A percentile compares a stretch with the other conserved stretches of the same genome.
phyloP scores from a whole-genome alignment of 345 rosid species.

The Eucalyptus pumila region DNA sequence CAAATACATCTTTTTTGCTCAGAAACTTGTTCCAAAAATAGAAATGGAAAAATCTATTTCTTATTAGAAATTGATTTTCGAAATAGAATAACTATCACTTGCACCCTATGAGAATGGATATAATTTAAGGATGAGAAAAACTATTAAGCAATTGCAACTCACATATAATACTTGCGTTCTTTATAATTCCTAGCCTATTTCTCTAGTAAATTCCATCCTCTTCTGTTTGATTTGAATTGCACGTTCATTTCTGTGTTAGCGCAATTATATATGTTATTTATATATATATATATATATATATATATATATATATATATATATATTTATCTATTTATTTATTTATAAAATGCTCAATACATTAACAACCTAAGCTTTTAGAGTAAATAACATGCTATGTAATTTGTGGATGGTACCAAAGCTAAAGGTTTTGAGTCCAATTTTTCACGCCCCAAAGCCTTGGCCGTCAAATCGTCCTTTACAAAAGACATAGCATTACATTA shows the following conservation, averaged over 20 bases:
- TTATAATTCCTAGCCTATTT: not conserved
- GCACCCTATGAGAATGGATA: not conserved
- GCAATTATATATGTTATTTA: no score
- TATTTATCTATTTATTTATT: not conserved
- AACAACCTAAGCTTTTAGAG: not conserved
- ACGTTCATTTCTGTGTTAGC: fast-evolving
- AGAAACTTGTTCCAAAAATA: fast-evolving
- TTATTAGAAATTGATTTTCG: fast-evolving
- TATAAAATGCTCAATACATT: not conserved
- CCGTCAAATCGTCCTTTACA: not conserved
- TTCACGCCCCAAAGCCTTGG: not conserved
- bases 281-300: not conserved
- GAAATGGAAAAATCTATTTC: fast-evolving
- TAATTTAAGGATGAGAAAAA: not conserved
- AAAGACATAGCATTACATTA: not conserved
- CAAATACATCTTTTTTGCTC: no score
- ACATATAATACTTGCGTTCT: fast-evolving
- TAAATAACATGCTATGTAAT: not conserved
- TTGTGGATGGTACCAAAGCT: not conserved
- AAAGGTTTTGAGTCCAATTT: not conserved
- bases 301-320: not conserved
- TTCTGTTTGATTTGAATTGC: not conserved
- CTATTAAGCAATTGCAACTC: not conserved
- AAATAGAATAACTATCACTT: fast-evolving
- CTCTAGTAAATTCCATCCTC: not conserved